Evolutionary conservation across 225 moss, liverwort and hornwort genomes (phyloP).

Genomic region (Antitrichia curtipendula): DNA sequence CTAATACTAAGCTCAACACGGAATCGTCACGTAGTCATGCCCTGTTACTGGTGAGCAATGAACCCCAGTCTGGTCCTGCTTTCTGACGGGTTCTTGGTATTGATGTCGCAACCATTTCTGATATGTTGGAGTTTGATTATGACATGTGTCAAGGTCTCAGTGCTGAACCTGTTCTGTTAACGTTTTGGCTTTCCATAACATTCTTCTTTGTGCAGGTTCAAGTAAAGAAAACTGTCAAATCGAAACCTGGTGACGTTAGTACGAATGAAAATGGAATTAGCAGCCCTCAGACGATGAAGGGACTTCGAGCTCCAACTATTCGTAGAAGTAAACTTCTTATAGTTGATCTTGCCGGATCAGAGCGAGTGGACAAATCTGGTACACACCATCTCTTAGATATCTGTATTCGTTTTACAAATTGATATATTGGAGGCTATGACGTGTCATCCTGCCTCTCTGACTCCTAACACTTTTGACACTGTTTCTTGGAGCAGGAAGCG

Average conservation of each 20-base stretch:
- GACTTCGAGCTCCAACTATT: slow-evolving; percentile 39
- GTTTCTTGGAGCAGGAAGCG: slow-evolving; percentile 42
- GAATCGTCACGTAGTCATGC: slow-evolving; percentile 98
- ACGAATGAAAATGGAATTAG: slow-evolving; percentile 22
- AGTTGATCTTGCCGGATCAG: slow-evolving; percentile 55
- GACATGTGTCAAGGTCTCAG: neutral
- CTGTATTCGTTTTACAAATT: neutral
- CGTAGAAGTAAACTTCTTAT: slow-evolving; percentile 52
- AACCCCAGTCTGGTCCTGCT: neutral
- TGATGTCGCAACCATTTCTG: neutral
- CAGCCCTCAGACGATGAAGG: slow-evolving; percentile 12
- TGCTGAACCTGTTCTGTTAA: neutral
- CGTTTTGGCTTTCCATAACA: neutral
- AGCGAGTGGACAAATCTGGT: slow-evolving; percentile 54
- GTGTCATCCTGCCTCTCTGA: neutral
- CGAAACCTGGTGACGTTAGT: neutral
- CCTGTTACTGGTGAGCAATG: slow-evolving; percentile 53
- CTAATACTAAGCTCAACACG: slow-evolving; percentile 92
- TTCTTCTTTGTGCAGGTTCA: slow-evolving; percentile 34
- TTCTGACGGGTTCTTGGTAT: neutral
- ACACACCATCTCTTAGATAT: neutral
- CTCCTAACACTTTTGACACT: neutral
- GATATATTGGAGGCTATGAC: neutral
- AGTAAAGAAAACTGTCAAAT: slow-evolving; percentile 31
- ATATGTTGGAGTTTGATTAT: neutral